Evolutionary conservation across 768 basidiomycete species (phyloP).

Genomic region (Coprinellus micaceus): DNA sequence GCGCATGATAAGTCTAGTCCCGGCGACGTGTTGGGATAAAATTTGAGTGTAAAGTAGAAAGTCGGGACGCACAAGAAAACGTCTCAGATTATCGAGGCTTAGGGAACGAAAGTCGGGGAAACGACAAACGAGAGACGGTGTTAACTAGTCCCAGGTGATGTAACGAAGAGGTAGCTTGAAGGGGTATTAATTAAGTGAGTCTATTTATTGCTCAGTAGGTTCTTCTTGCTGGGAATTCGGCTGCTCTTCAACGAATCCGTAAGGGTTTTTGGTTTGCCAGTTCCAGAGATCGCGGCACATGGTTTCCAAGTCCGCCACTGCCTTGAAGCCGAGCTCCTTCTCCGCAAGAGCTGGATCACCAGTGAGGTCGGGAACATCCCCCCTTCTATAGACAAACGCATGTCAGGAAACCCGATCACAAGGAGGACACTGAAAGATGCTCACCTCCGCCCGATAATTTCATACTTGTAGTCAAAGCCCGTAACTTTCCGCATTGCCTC

Average conservation of each 20-base stretch:
- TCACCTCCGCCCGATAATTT: conserved; percentile 87
- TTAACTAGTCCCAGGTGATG: no score
- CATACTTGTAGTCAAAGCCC: conserved; percentile 82
- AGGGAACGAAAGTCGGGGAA: no score
- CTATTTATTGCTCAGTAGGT: no score
- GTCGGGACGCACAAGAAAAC: no score
- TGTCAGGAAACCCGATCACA: conserved; percentile 5
- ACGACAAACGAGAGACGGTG: no score
- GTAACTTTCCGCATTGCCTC: conserved; percentile 93
- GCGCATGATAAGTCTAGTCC: no score
- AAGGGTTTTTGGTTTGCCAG: conserved; percentile 92
- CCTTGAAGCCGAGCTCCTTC: conserved; percentile 90
- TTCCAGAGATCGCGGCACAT: conserved; percentile 99
- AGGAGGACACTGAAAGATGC: conserved; percentile 21
- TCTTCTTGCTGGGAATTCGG: not conserved
- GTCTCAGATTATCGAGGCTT: no score
- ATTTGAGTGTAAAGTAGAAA: no score
- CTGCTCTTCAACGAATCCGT: conserved; percentile 54
- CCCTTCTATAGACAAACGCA: conserved; percentile 48
- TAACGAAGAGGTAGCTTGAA: no score
- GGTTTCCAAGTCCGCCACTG: conserved; percentile 72
- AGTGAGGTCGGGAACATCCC: conserved; percentile 95
- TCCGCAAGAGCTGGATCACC: conserved; percentile 90
- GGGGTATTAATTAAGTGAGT: no score
- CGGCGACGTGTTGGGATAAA: no score